Evolutionary conservation across 2,329 filamentous ascomycete species (phyloP), one percentile per base, ranked within the genome.

Genomic region (Amauroascus verrucosus): DNA sequence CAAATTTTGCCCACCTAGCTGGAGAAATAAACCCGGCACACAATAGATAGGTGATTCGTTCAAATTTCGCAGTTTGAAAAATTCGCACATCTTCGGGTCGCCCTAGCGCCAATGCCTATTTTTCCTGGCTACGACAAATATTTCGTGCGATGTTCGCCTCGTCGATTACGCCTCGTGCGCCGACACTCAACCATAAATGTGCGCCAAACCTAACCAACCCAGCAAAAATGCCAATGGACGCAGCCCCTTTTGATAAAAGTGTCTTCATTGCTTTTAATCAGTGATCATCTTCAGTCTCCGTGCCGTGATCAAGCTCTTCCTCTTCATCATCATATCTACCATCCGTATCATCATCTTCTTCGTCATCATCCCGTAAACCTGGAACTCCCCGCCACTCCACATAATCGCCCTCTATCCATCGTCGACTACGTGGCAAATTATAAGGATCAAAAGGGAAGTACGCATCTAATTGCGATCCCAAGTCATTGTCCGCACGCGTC

Each of bases 381-480:
- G 83, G 82, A 33, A 94, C 80, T 4, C 83, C 79, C 58, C 81
- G 80, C 86, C 88, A 96, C 48, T 83, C 77, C 28, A 91, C 78
- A 64, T 95, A 96, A 64, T 94, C 85, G 18, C 80, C 78, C 57
- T 89, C 85, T 11, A 98, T 72, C 94, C 93, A 97, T 55, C 82
- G 79, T 69, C 86, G 88, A 67, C 90, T 96, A 60, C 82, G 76
- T 0, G 90, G 90, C 48, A 98, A 75, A 63, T 91, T 85, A 68
- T 97, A 98, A 1, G 94, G 94, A 65, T 98, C 93, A 64, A 98
- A 98, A 0, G 93, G 93, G 64, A 97, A 98, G 67, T 95, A 96
- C 0, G 89, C 86, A 61, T 97, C 90, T 1, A 98, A 78, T 68
- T 95, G 85, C 63, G 91, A 84, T 63, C 82, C 85, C 57, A 84